phyloP scores from a whole-genome alignment of 768 basidiomycete genomes.

The Auriscalpium orientale region DNA sequence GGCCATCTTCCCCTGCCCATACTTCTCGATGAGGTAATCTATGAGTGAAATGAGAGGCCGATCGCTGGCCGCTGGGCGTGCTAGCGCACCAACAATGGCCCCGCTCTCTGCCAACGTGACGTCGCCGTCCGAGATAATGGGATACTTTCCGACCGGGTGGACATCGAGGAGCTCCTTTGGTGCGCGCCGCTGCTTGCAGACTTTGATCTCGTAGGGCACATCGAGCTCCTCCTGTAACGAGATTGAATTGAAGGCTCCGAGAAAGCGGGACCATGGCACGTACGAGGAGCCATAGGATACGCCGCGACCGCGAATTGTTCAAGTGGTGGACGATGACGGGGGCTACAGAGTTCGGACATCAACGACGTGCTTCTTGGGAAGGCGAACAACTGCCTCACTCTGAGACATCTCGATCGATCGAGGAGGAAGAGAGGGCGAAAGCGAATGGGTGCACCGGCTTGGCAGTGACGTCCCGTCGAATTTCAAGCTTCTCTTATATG shows the following conservation, averaged over 20 bases:
- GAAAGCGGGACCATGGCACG: not conserved
- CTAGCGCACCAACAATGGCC: slow-evolving; percentile 33
- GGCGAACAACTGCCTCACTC: too few relatives aligned
- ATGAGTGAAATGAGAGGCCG: not conserved
- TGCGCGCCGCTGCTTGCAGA: slow-evolving; percentile 29
- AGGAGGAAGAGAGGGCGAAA: not conserved
- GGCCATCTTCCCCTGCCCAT: slow-evolving; percentile 23
- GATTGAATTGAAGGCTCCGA: not conserved
- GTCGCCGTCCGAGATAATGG: slow-evolving; percentile 39
- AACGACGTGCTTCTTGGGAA: not conserved
- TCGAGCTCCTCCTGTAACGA: slow-evolving; percentile 40
- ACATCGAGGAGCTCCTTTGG: slow-evolving; percentile 30
- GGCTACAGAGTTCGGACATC: not conserved
- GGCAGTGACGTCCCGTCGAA: not conserved
- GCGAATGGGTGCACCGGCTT: not conserved
- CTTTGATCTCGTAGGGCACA: slow-evolving; percentile 35
- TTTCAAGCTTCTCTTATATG: too few relatives aligned
- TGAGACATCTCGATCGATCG: not conserved
- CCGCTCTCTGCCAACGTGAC: slow-evolving; percentile 36
- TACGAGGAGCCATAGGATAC: slow-evolving; percentile 6
- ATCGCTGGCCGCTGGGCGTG: not conserved
- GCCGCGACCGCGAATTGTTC: slow-evolving; percentile 1
- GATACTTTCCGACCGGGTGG: slow-evolving; percentile 39
- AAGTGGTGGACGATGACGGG: slow-evolving; percentile 2
- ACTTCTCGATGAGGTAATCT: slow-evolving; percentile 37